Percentiles rank a stretch among this genome's conserved stretches.
Evolutionary conservation across 176 grass and related monocot species (phyloP).

Genomic region (Carex parvula): DNA sequence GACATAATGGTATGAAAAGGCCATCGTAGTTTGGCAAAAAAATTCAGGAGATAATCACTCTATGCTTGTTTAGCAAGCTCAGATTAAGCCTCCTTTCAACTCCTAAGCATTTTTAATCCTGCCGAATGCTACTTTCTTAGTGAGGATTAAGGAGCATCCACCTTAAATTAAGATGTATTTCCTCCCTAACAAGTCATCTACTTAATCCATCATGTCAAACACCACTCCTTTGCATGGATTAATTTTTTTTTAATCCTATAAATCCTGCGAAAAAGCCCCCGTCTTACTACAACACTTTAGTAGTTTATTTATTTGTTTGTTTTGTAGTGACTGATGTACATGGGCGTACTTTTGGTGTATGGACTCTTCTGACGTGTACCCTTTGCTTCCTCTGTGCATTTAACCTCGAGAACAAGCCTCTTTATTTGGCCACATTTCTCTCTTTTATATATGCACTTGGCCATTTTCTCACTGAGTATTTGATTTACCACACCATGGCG

Average conservation of each 20-base stretch:
- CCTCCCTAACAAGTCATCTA: no score
- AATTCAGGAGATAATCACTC: neutral
- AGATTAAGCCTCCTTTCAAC: no score
- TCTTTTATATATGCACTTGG: constrained; percentile 80
- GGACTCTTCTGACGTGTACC: constrained; percentile 83
- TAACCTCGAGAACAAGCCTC: constrained; percentile 70
- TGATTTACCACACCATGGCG: constrained; percentile 78
- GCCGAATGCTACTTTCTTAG: no score
- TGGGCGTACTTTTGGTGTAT: constrained; percentile 83
- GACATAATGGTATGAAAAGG: neutral
- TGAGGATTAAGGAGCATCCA: no score
- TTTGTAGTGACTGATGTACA: constrained; percentile 81
- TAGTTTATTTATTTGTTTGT: neutral
- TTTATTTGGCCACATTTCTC: constrained; percentile 69
- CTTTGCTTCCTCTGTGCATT: constrained; percentile 85
- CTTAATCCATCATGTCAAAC: no score
- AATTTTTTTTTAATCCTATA: neutral
- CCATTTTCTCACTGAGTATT: constrained; percentile 79
- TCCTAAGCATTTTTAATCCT: no score
- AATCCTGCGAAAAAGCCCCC: neutral
- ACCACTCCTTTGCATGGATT: no score
- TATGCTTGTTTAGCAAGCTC: no score
- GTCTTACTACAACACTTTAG: neutral
- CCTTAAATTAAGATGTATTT: no score
- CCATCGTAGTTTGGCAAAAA: neutral